These are phyloP conservation scores for Macadamia tetraphylla DNA, from an alignment of 164 flowering plant species.

Conservation along the genomic window DNA sequence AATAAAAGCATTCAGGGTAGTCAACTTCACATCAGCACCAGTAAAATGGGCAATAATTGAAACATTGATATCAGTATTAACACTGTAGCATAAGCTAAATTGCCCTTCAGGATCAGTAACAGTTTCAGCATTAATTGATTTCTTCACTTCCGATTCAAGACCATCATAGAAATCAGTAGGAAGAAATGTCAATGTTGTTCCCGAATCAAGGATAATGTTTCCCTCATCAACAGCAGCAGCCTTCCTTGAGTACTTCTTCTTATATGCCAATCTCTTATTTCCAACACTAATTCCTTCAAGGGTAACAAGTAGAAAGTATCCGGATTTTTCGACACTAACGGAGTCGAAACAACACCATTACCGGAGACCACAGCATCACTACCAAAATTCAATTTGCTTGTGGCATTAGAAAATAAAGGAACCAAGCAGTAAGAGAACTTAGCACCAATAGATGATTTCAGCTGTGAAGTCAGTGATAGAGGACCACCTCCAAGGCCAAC, in stretches of 20 bases:
- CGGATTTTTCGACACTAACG: constrained; percentile 10
- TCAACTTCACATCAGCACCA: constrained; percentile 28
- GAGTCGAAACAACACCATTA: constrained; percentile 31
- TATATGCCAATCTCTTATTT: constrained; percentile 6
- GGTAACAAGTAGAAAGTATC: constrained; percentile 36
- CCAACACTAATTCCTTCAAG: constrained; percentile 46
- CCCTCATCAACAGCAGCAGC: constrained; percentile 13
- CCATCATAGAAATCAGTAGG: constrained; percentile 10
- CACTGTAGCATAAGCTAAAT: constrained; percentile 17
- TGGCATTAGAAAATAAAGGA: constrained; percentile 4
- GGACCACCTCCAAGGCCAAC: constrained; percentile 58
- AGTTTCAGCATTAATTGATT: too few relatives aligned
- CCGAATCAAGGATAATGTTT: constrained; percentile 65
- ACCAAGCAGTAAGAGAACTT: constrained; percentile 61
- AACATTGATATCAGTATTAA: background rate
- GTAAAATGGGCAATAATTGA: constrained; percentile 32
- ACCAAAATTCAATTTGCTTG: constrained; percentile 44
- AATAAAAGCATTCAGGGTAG: constrained; percentile 16
- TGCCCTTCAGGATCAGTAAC: too few relatives aligned
- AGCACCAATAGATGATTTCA: constrained; percentile 25
- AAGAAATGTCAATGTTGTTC: constrained; percentile 42
- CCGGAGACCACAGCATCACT: constrained; percentile 25
- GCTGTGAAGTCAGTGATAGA: constrained; percentile 34
- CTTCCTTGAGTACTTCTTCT: background rate
- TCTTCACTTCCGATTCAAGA: constrained; percentile 10